Percentiles rank a stretch among this genome's conserved stretches.
Evolutionary conservation across 169 alveolate species (phyloP).

Genomic region (Plasmodium cynomolgi): DNA sequence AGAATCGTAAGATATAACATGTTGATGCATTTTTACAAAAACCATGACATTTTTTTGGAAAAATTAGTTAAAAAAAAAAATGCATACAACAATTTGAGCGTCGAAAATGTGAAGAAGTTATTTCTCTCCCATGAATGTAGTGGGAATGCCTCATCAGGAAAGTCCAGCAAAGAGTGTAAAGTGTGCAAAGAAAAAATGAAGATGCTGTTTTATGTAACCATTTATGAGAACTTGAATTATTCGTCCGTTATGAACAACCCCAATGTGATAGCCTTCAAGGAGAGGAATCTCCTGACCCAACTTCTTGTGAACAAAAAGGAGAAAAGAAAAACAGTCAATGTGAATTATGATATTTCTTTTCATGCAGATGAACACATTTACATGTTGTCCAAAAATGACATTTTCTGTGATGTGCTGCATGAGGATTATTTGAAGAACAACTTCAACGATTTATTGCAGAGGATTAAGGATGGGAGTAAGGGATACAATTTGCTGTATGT

Average conservation of each 20-base stretch:
- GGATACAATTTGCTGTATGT: conserved; percentile 58
- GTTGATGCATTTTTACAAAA: conserved; percentile 51
- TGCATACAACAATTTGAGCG: conserved; percentile 6
- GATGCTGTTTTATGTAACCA: conserved; percentile 36
- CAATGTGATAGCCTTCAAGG: background rate
- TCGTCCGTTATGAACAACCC: background rate
- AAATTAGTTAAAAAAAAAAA: conserved; percentile 38
- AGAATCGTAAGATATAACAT: conserved; percentile 62
- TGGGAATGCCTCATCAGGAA: background rate
- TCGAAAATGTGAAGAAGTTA: conserved; percentile 46
- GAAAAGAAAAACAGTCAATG: conserved; percentile 62
- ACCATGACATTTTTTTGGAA: conserved; percentile 48
- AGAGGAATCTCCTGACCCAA: conserved; percentile 28
- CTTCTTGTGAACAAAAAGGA: conserved; percentile 28
- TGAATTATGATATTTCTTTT: conserved; percentile 44
- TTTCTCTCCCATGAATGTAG: conserved; percentile 29
- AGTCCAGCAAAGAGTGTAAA: conserved; percentile 16
- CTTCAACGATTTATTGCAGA: conserved; percentile 48
- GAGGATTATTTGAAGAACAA: conserved; percentile 54
- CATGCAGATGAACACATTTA: conserved; percentile 49
- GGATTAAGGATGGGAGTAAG: conserved; percentile 58
- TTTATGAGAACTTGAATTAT: conserved; percentile 62
- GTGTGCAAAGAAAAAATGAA: conserved; percentile 41
- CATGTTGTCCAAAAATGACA: conserved; percentile 49
- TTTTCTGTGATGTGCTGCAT: conserved; percentile 66